Evolutionary conservation across 2,329 filamentous ascomycete genomes (phyloP).

Genomic region (Lecanicillium sp.): DNA sequence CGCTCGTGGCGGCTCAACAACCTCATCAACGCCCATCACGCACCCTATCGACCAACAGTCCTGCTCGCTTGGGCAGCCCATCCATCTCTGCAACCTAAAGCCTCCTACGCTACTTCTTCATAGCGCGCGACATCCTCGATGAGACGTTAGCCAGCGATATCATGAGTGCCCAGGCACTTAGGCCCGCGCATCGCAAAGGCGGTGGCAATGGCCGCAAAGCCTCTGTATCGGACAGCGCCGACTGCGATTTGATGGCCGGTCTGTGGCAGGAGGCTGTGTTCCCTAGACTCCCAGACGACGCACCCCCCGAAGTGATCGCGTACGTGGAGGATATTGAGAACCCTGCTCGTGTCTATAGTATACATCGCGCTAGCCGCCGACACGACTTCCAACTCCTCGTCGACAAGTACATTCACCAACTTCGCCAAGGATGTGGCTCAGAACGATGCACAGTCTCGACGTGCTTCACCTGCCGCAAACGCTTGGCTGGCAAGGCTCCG

Average conservation of each 20-base stretch:
- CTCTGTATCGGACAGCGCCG: slow-evolving; percentile 18
- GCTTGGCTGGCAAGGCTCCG: slow-evolving; percentile 57
- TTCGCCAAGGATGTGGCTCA: slow-evolving; percentile 72
- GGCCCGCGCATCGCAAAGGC: slow-evolving; percentile 5
- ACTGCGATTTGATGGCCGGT: slow-evolving; percentile 43
- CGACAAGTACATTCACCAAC: slow-evolving; percentile 64
- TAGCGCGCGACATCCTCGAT: neutral
- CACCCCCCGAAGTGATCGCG: slow-evolving; percentile 47
- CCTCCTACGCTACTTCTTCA: neutral
- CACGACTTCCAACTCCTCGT: slow-evolving; percentile 60
- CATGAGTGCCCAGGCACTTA: slow-evolving; percentile 9
- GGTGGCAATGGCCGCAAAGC: slow-evolving; percentile 5
- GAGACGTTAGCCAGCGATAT: slow-evolving; percentile 2
- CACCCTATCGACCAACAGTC: slow-evolving; percentile 1
- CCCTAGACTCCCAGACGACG: slow-evolving; percentile 49
- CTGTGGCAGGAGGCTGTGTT: slow-evolving; percentile 56
- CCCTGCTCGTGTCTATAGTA: slow-evolving; percentile 50
- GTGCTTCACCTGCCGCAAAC: slow-evolving; percentile 70
- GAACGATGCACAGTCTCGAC: slow-evolving; percentile 63
- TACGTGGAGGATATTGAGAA: slow-evolving; percentile 51
- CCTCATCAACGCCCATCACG: neutral
- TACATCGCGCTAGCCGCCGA: slow-evolving; percentile 52
- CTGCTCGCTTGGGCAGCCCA: neutral
- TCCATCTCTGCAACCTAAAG: neutral
- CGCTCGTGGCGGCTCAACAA: too few species aligned